phyloP scores from a whole-genome alignment of 495 filamentous ascomycete species.

The Hypoxylon trugodes region DNA sequence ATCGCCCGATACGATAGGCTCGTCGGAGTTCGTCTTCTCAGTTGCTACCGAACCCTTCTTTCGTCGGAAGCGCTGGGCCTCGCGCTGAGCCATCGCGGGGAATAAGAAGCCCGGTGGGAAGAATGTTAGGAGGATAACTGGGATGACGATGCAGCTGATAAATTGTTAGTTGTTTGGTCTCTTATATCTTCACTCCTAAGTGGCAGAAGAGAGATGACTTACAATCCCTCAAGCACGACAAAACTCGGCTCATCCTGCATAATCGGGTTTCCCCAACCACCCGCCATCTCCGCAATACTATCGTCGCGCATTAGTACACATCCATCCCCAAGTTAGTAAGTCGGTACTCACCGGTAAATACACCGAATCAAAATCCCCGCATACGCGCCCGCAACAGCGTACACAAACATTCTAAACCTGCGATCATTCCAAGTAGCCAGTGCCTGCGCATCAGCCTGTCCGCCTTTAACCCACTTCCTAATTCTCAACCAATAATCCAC shows the following conservation, averaged over 20 bases:
- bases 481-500: conserved; percentile 60
- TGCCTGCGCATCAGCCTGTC: conserved; percentile 40
- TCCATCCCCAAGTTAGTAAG: neutral
- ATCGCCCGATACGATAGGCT: conserved; percentile 11
- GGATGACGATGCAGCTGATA: conserved; percentile 48
- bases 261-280: conserved; percentile 71
- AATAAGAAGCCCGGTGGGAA: conserved; percentile 52
- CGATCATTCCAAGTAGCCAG: conserved; percentile 46
- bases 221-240: conserved; percentile 65
- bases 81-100: conserved; percentile 49
- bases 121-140: conserved; percentile 44
- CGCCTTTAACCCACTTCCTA: conserved; percentile 45
- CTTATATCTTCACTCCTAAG: neutral
- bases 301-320: neutral
- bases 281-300: conserved; percentile 71
- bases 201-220: conserved; percentile 25
- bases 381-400: conserved; percentile 64
- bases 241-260: conserved; percentile 74
- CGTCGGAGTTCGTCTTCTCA: neutral
- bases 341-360: conserved; percentile 65
- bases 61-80: conserved; percentile 30
- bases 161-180: neutral
- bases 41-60: conserved; percentile 7
- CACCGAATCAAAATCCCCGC: conserved; percentile 69
- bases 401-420: conserved; percentile 62